Evolutionary conservation across 495 filamentous ascomycete genomes (phyloP).

Genomic region (Copromyces sp.): DNA sequence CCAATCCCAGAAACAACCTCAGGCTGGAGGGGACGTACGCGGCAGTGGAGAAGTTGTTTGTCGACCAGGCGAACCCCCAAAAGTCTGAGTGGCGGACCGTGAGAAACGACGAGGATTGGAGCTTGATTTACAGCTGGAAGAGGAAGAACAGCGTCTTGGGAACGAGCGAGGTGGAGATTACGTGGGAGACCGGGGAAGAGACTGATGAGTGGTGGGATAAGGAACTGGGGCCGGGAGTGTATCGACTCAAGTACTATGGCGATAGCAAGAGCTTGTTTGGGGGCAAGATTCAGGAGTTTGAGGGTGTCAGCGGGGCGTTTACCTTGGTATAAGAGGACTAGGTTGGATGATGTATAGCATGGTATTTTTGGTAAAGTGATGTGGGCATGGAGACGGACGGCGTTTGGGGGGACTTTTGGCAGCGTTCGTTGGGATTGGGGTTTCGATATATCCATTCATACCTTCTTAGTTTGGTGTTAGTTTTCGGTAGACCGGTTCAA

Average conservation of each 20-base stretch:
- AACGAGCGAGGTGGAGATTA: slow-evolving; percentile 67
- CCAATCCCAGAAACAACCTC: slow-evolving; percentile 84
- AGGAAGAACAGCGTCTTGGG: slow-evolving; percentile 61
- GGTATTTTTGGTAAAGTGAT: not conserved
- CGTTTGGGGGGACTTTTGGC: not conserved
- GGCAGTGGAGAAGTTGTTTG: slow-evolving; percentile 54
- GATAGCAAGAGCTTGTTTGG: slow-evolving; percentile 56
- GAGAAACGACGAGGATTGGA: slow-evolving; percentile 70
- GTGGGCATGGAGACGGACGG: not conserved
- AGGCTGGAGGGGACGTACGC: slow-evolving; percentile 69
- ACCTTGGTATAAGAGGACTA: slow-evolving; percentile 21
- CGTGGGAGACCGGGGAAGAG: slow-evolving; percentile 66
- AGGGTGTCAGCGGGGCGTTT: slow-evolving; percentile 64
- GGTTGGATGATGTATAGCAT: not conserved
- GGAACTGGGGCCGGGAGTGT: slow-evolving; percentile 45
- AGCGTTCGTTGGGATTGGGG: not conserved
- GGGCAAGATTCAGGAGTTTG: slow-evolving; percentile 63
- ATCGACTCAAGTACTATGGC: slow-evolving; percentile 78
- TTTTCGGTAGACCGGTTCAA: not conserved
- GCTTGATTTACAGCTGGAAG: slow-evolving; percentile 70
- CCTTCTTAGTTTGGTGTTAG: not conserved
- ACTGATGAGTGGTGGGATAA: slow-evolving; percentile 36
- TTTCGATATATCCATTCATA: not conserved
- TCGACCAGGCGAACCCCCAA: slow-evolving; percentile 13
- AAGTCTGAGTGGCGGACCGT: slow-evolving; percentile 49